Percentiles rank a stretch among this genome's conserved stretches.
Conservation (phyloP, 805 yeast species). For the Wickerhamiella qilinensis region DNA sequence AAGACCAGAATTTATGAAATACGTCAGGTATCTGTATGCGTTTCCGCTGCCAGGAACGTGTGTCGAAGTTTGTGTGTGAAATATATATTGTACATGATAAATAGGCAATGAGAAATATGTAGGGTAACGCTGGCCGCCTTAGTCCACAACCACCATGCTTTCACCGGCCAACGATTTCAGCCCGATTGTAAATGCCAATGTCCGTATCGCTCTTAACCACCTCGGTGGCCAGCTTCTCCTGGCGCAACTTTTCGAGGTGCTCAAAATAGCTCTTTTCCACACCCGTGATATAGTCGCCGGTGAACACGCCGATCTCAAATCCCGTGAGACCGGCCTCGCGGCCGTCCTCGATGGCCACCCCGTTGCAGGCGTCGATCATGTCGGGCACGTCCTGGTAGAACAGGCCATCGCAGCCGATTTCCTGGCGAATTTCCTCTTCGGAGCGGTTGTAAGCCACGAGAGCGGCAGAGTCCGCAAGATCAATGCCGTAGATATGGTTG, state of each 20-base stretch:
- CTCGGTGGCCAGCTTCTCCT: constrained; percentile 42
- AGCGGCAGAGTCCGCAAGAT: constrained; percentile 87
- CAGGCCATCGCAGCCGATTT: constrained; percentile 79
- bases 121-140: no score
- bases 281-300: constrained; percentile 91
- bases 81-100: no score
- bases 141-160: no score
- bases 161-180: constrained; percentile 33
- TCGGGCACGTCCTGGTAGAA: constrained; percentile 79
- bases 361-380: constrained; percentile 60
- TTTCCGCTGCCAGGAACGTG: no score
- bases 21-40: no score
- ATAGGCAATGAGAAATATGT: neutral
- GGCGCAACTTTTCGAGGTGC: constrained; percentile 71
- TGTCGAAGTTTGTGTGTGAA: neutral
- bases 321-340: constrained; percentile 28
- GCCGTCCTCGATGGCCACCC: constrained; percentile 21
- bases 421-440: constrained; percentile 58
- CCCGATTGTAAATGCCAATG: constrained; percentile 43
- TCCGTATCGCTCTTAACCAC: constrained; percentile 72
- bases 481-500: constrained; percentile 95
- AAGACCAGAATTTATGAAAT: constrained; percentile 33
- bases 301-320: constrained; percentile 94
- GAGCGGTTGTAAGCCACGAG: constrained; percentile 72
- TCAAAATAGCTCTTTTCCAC: constrained; percentile 67